These are phyloP conservation scores for Tetrapisispora nanseiensis DNA, from an alignment of 805 yeast species.

Conservation along the genomic window DNA sequence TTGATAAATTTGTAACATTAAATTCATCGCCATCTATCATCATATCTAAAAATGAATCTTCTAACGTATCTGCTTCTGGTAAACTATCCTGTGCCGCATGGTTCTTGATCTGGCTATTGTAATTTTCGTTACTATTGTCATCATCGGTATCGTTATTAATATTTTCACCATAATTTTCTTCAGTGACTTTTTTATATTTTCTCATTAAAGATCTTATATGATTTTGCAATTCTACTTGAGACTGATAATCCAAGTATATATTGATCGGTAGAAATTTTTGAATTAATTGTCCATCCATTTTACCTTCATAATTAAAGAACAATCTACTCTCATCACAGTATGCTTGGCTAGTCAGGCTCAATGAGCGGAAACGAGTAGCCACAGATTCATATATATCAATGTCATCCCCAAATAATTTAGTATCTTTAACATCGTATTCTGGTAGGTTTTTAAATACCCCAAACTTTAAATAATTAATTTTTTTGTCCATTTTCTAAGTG, in stretches of 20 bases:
- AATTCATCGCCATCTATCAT: constrained; percentile 6
- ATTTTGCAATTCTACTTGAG: not conserved
- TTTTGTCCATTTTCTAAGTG: not conserved
- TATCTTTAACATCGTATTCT: not conserved
- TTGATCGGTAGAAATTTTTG: not conserved
- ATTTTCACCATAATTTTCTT: not conserved
- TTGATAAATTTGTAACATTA: not conserved
- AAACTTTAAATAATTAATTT: not conserved
- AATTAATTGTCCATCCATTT: not conserved
- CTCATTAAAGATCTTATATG: not conserved
- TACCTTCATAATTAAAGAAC: constrained; percentile 1
- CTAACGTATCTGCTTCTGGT: constrained; percentile 21
- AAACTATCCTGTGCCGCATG: constrained; percentile 2
- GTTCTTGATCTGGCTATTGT: not conserved
- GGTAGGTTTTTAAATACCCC: not conserved
- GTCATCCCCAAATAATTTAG: not conserved
- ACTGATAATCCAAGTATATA: not conserved
- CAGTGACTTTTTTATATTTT: not conserved
- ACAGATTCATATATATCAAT: not conserved
- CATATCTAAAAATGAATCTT: constrained; percentile 23
- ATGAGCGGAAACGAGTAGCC: not conserved
- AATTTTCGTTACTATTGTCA: not conserved
- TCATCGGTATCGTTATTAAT: not conserved
- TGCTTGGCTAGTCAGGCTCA: not conserved
- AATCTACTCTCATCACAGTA: not conserved